Base-by-base conservation (phyloP, 192 early-diverging fungal genomes). In the Funneliformis geosporum region DNA sequence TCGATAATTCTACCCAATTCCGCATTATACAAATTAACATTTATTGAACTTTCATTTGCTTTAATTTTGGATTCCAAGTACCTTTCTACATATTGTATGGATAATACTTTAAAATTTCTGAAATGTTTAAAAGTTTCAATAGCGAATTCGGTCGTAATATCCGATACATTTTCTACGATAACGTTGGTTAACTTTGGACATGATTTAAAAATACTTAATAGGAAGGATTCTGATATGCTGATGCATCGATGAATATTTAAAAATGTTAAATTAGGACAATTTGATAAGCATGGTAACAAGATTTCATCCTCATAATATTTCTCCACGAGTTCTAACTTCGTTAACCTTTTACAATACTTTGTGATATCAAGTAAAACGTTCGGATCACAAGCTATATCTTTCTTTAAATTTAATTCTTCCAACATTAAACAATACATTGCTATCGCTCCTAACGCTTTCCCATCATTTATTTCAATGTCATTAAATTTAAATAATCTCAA, bases 321-420 rank as follows among this genome's bases (percentile, higher is more conserved):
- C 42, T 65, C 55, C 25, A 46, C 33, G 8, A 76, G 65, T 44
- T 46, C 25, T 28, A 76, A 47, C 47, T 11, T 39, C n/a, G 8
- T 21, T 61, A 76, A 43, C 3, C 40, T 39, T 76, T 47, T 28
- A 66, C 75, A 76, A 28, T 64, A 44, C 27, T 76, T 38, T 16
- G 64, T 42, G 27, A 76, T 76, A 28, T 21, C 8, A 43, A 76
- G 12, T 44, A 76, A 61, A 46, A 76, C 42, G 5, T 47, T 27
- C 1, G 61, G 43, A 42, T 42, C 16, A 65, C 75, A 76, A 10
- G 12, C 9, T 21, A 76, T 76, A 62, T 76, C 75, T 33, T 42
- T 76, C 33, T 76, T 76, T 46, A 76, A 76, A 44, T 25, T 27
- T 33, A 76, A 76, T 27, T 76, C 75, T 46, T 76, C 75, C 14